A percentile compares a stretch with the other conserved stretches of the same genome.
phyloP scores from a whole-genome alignment of 1,139 yeast species.

The Scheffersomyces stambukii region DNA sequence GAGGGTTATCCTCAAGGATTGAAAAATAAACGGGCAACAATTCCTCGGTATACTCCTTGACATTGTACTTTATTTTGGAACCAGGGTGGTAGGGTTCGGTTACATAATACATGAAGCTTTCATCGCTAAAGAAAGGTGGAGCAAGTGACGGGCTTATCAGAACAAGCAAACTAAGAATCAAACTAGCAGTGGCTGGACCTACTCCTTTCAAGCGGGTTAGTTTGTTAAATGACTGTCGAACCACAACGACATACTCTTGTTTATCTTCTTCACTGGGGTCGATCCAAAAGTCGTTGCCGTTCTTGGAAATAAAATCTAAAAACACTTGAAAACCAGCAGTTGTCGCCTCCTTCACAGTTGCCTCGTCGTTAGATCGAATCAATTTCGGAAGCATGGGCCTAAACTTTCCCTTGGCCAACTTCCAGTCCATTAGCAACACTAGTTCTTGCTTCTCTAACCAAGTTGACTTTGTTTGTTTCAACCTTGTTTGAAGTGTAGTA shows the following conservation, averaged over 20 bases:
- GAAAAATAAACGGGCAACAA: slow-evolving; percentile 22
- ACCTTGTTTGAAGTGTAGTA: slow-evolving; percentile 14
- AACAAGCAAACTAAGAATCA: slow-evolving; percentile 32
- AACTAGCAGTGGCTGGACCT: slow-evolving; percentile 50
- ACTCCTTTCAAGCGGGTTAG: slow-evolving; percentile 40
- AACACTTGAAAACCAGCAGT: slow-evolving; percentile 24
- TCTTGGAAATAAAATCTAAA: slow-evolving; percentile 14
- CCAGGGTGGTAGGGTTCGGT: slow-evolving; percentile 25
- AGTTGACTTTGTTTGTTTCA: slow-evolving; percentile 14
- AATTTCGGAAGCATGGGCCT: slow-evolving; percentile 42
- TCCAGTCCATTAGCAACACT: slow-evolving; percentile 45
- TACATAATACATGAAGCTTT: slow-evolving; percentile 35
- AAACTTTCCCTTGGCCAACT: slow-evolving; percentile 45
- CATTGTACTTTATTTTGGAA: slow-evolving; percentile 34
- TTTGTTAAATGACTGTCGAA: slow-evolving; percentile 24
- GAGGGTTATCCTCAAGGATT: slow-evolving; percentile 10
- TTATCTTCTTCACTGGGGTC: slow-evolving; percentile 3
- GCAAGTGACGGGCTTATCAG: slow-evolving; percentile 18
- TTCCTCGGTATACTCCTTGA: slow-evolving; percentile 39
- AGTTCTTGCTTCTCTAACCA: slow-evolving; percentile 38
- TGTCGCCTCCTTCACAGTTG: slow-evolving; percentile 24
- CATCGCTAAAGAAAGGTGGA: slow-evolving; percentile 51
- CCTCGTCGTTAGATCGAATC: slow-evolving; percentile 30
- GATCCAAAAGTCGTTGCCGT: slow-evolving; percentile 9
- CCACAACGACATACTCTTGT: slow-evolving; percentile 13